Base-by-base conservation (phyloP, 306 rosid genomes). In the Rosa chinensis region DNA sequence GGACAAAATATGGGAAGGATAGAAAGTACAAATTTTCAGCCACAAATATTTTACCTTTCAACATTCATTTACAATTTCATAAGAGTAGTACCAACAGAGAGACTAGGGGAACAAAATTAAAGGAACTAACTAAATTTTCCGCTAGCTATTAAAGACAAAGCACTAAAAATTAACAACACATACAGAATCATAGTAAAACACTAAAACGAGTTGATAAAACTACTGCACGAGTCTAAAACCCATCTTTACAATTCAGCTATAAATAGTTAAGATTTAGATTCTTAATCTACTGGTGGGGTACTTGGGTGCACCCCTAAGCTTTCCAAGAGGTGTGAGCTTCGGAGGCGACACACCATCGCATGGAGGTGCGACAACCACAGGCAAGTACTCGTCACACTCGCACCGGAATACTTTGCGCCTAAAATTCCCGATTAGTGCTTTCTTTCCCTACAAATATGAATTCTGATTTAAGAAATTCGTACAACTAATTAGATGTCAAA, bases 401-500 rank as follows among this genome's bases (percentile, higher is more conserved):
- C 59, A 53, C 59, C 5, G 5, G 3, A 18, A 53, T 20, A 53
- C 59, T 53, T 53, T 53, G 59, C 23, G 2, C 10, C 59, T 47
- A 47, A 47, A 45, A 53, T 17, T 53, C 9, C 10, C 18, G 21
- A 53, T 17, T 18, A 90, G 12, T 0, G 67, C 70, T 4, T 63
- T 77, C 48, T 68, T 86, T 0, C 97, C 95, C 95, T 92, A 73
- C 10, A 62, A 44, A 55, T 55, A 53, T 0, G 53, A 53, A 53
- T 17, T 1, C 23, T 53, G 3, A 18, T 52, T 5, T 17, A 2
- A 17, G 21, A 52, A 45, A 45, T 14, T 45, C 13, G 49, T 47
- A 53, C 59, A 53, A 53, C 6, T 13, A 49, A 4, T 14, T 49
- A 3, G 18, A 49, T 1, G 4, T 18, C 3, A 49, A 35, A 32